Conservation (phyloP, 345 rosid genomes). For the Chamaenerion angustifolium region DNA sequence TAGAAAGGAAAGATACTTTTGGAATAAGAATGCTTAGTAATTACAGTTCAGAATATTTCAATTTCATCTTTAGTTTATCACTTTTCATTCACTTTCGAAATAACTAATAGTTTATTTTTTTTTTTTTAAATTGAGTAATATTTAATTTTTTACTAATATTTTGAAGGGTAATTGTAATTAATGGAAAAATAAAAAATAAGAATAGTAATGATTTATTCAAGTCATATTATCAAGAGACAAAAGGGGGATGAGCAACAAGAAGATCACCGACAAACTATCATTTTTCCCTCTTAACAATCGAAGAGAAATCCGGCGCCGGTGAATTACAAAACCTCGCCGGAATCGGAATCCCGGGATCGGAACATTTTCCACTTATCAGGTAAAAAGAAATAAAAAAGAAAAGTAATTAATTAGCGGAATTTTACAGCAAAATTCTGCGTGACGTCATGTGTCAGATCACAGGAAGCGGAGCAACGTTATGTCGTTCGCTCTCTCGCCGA, state of each 20-base stretch:
- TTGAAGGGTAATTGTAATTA: no score
- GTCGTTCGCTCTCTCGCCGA: conserved; percentile 21
- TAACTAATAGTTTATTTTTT: no score
- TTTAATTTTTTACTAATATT: no score
- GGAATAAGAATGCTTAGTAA: no score
- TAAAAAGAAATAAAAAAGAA: not conserved
- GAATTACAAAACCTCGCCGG: conserved; percentile 38
- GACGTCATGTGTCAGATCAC: conserved; percentile 13
- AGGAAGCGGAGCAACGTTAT: conserved; percentile 43
- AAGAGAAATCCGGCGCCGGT: conserved; percentile 49
- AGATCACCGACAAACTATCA: conserved; percentile 35
- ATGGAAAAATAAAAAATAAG: no score
- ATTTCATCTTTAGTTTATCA: no score
- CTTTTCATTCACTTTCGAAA: no score
- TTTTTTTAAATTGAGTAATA: no score
- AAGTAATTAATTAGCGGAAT: conserved; percentile 5
- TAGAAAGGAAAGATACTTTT: no score
- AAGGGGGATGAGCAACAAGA: not conserved
- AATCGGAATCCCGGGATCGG: conserved; percentile 16
- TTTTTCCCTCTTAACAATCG: conserved; percentile 25
- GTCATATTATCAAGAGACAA: conserved; percentile 1
- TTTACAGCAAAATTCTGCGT: conserved; percentile 10
- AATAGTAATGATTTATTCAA: conserved; percentile 1
- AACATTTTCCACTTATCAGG: conserved; percentile 6
- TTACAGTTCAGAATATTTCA: no score